phyloP scores from a whole-genome alignment of 2,329 filamentous ascomycete genomes.

The Bimuria novae-zelandiae region DNA sequence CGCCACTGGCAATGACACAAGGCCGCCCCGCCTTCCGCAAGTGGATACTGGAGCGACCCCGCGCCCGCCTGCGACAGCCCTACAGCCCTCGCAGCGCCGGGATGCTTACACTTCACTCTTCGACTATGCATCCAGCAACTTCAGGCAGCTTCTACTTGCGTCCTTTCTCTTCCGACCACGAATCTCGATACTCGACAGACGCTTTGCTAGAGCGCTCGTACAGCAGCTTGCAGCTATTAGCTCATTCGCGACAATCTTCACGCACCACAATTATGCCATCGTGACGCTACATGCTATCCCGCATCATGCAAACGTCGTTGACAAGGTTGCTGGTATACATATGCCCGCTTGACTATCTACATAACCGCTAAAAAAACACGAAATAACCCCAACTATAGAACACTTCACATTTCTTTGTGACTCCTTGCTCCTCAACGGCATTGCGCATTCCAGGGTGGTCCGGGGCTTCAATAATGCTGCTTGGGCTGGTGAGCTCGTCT shows the following conservation, averaged over 20 bases:
- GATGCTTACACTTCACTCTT: no score
- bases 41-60: constrained; percentile 11
- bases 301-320: no score
- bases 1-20: constrained; percentile 5
- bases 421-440: no score
- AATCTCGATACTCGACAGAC: no score
- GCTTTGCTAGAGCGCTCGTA: neutral
- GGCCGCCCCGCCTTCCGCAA: constrained; percentile 5
- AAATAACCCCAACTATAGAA: no score
- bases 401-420: no score
- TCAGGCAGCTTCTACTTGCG: neutral
- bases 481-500: no score
- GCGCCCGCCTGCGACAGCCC: constrained; percentile 3
- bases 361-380: neutral
- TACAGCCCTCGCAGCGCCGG: neutral
- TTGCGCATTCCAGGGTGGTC: no score
- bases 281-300: neutral
- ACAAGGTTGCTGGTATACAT: no score
- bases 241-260: neutral
- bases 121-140: neutral
- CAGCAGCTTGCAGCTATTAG: neutral
- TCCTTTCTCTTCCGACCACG: neutral
- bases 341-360: neutral
- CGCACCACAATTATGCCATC: neutral
- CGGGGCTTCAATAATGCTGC: no score